Evolutionary conservation across 176 grass and related monocot species (phyloP), one percentile per base, ranked within the genome.

Genomic region (Elymus sibiricus): DNA sequence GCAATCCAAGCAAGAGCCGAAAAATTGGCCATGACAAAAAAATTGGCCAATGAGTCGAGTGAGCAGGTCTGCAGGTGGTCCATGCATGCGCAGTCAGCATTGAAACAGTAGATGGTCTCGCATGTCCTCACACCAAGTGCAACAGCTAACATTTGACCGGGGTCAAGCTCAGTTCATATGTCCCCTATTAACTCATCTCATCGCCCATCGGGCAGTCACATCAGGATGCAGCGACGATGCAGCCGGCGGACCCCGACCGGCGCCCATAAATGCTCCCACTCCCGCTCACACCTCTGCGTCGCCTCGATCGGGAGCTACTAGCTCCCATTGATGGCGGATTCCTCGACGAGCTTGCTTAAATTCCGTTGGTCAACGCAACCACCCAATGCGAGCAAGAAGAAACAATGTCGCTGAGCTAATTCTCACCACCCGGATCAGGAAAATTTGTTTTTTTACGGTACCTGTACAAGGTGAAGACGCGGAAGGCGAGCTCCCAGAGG

Each of bases 401-500:
- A 56, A 21, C 17, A 25, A 55, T 40, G 56, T 71, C 7, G 79
- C 64, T 83, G 55, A 29, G 74, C 84, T 74, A 90, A 87, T 74
- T 86, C 27, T 79, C 35, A 80, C 85, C 79, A 19, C 28, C 24
- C 83, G 0, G 29, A 66, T 53, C 49, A 2, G 51, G 42, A 13
- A 16, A 25, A 74, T 32, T 12, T 58, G 1, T 2, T 8, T 39
- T 11, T 25, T 24, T 11, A 25, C 43, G 0, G 12, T 85, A 97
- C 95, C 95, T 98, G 95, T 98, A 93, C 25, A 93, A 85, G 2
- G 95, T 98, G 88, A 92, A 82, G 70, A 95, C 85, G 22, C 89
- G 92, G 91, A 98, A 95, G 55, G 79, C 83, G 77, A 90, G 83
- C 87, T 98, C 93, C 95, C 91, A 93, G 75, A 95, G 87, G 32